Evolutionary conservation across 371 early-diverging fungal species (phyloP).

Genomic region (Fennellomyces sp.): DNA sequence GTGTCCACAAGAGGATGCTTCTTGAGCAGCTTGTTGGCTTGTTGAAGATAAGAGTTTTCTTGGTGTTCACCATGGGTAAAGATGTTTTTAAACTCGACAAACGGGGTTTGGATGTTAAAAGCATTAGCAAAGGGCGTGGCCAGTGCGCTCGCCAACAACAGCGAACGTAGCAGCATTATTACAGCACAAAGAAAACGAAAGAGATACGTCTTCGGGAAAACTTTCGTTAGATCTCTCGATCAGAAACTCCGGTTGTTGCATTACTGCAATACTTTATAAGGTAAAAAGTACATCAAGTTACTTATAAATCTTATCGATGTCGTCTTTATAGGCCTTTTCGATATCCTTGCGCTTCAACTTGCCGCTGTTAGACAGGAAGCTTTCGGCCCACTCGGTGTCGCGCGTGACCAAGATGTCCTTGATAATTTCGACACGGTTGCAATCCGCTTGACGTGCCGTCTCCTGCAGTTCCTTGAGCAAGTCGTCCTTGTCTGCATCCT

Average conservation of each 20-base stretch:
- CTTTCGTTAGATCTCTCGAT: no score
- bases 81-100: no score
- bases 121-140: no score
- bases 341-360: slow-evolving; percentile 62
- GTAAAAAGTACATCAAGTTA: no score
- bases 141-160: no score
- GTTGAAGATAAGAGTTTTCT: slow-evolving; percentile 17
- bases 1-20: slow-evolving; percentile 45
- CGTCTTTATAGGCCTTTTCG: slow-evolving; percentile 47
- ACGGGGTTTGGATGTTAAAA: no score
- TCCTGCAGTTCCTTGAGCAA: slow-evolving; percentile 49
- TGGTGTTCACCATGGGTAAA: no score
- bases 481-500: slow-evolving; percentile 40
- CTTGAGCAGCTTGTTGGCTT: slow-evolving; percentile 28
- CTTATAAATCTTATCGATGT: slow-evolving; percentile 50
- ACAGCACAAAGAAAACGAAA: no score
- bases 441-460: slow-evolving; percentile 43
- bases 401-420: slow-evolving; percentile 48
- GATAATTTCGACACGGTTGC: slow-evolving; percentile 54
- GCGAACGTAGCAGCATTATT: no score
- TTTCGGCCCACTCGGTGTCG: slow-evolving; percentile 51
- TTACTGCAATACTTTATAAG: no score
- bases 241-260: no score
- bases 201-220: no score
- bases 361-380: slow-evolving; percentile 60